Conservation (phyloP, 805 yeast genomes). For the Candida berthetii region DNA sequence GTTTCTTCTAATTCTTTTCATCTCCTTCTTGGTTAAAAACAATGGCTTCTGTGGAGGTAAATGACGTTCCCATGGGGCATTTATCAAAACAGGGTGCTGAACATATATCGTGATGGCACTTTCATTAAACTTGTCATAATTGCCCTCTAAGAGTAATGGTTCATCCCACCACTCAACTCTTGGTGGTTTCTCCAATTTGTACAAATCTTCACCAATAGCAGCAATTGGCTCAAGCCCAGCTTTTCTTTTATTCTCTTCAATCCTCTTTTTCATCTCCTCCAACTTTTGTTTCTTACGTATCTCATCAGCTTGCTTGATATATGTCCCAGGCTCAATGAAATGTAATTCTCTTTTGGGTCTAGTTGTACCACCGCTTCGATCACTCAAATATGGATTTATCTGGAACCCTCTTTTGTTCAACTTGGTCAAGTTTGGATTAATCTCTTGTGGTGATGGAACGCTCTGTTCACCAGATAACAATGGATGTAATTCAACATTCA, state of each 20-base stretch:
- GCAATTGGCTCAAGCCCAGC: constrained; percentile 47
- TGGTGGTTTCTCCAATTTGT: constrained; percentile 48
- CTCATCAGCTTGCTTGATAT: constrained; percentile 34
- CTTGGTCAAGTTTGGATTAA: constrained; percentile 18
- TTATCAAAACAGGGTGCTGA: constrained; percentile 74
- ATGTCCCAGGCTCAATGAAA: constrained; percentile 62
- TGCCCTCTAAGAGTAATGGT: constrained; percentile 37
- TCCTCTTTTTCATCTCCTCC: constrained; percentile 24
- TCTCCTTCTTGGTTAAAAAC: constrained; percentile 70
- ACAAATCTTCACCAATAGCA: constrained; percentile 49
- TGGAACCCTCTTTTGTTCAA: constrained; percentile 16
- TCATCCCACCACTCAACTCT: constrained; percentile 87
- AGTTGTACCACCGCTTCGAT: constrained; percentile 6
- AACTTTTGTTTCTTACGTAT: constrained; percentile 34
- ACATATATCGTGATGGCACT: constrained; percentile 57
- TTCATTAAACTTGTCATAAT: constrained; percentile 31
- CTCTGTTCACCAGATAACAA: constrained; percentile 15
- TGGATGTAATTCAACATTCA: constrained; percentile 24
- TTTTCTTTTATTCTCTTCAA: constrained; percentile 25
- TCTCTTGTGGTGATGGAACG: not conserved
- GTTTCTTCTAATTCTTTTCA: constrained; percentile 65
- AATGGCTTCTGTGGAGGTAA: constrained; percentile 36
- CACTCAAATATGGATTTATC: constrained; percentile 29
- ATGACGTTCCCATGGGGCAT: constrained; percentile 51
- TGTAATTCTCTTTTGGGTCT: constrained; percentile 32